These are phyloP conservation scores for Solanum chaucha DNA, from an alignment of 257 asterid species.

Conservation along the genomic window DNA sequence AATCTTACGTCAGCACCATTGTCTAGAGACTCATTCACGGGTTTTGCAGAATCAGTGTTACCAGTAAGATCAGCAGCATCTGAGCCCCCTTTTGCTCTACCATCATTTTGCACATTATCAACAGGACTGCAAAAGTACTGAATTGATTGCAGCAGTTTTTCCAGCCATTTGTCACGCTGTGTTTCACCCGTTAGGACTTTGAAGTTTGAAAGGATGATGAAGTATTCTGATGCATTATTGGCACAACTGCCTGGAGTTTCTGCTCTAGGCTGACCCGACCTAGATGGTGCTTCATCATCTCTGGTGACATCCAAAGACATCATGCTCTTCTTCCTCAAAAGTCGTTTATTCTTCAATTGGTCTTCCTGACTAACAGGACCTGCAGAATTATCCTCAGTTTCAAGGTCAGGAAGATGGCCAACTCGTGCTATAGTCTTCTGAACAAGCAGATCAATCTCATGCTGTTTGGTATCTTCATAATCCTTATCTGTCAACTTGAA, in stretches of 20 bases:
- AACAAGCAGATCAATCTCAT: conserved; percentile 67
- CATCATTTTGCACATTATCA: conserved; percentile 23
- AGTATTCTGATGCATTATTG: conserved; percentile 38
- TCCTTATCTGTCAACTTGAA: conserved; percentile 70
- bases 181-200: conserved; percentile 52
- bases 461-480: conserved; percentile 60
- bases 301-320: conserved; percentile 57
- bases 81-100: conserved; percentile 17
- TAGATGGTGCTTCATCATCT: conserved; percentile 43
- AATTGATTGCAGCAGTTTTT: conserved; percentile 59
- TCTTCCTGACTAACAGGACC: conserved; percentile 46
- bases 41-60: conserved; percentile 11
- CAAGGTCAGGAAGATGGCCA: conserved; percentile 66
- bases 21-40: conserved; percentile 21
- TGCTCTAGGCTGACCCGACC: conserved; percentile 36
- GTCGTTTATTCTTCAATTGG: conserved; percentile 42
- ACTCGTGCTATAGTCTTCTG: conserved; percentile 59
- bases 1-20: conserved; percentile 25
- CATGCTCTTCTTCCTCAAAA: conserved; percentile 44
- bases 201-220: conserved; percentile 30
- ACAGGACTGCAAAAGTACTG: conserved; percentile 37
- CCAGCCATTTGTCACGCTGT: conserved; percentile 70
- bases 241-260: conserved; percentile 65
- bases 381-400: conserved; percentile 37
- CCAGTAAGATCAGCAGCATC: conserved; percentile 10